Percentiles rank a stretch among this genome's conserved stretches.
Conservation (phyloP, 805 yeast species). For the Sugiyamaella qingdaonensis region DNA sequence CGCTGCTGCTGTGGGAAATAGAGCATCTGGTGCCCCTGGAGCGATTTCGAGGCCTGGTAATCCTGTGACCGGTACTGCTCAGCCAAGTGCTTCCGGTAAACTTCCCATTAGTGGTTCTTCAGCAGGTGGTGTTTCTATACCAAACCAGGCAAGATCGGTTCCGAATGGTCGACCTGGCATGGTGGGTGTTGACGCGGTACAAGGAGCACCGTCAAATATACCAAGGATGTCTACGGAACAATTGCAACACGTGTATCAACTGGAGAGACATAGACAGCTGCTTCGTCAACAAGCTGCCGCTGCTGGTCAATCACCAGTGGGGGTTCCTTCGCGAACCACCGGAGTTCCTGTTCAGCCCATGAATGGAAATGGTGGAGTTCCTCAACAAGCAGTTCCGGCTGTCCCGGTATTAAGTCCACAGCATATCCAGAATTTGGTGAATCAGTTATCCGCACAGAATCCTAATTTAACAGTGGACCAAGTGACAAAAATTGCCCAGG, state of each 20-base stretch:
- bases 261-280: conserved; percentile 30
- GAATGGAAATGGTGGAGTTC: conserved; percentile 22
- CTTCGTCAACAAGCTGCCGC: conserved; percentile 27
- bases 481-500: conserved; percentile 31
- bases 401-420: conserved; percentile 17
- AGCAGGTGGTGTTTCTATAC: conserved; percentile 2
- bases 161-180: conserved; percentile 6
- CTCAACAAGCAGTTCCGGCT: conserved; percentile 17
- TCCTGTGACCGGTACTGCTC: background rate
- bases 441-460: conserved; percentile 25
- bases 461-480: conserved; percentile 32
- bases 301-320: conserved; percentile 35
- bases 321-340: conserved; percentile 29
- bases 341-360: conserved; percentile 10
- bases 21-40: conserved; percentile 1
- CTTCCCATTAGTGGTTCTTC: conserved; percentile 1
- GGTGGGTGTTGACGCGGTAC: conserved; percentile 25
- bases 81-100: background rate
- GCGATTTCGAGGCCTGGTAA: conserved; percentile 2
- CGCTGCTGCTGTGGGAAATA: conserved; percentile 14
- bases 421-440: conserved; percentile 22
- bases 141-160: conserved; percentile 13
- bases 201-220: conserved; percentile 16
- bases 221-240: conserved; percentile 22
- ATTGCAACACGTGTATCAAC: conserved; percentile 24